Base-by-base conservation (phyloP, 257 asterid genomes). In the Solanum microdontum region DNA sequence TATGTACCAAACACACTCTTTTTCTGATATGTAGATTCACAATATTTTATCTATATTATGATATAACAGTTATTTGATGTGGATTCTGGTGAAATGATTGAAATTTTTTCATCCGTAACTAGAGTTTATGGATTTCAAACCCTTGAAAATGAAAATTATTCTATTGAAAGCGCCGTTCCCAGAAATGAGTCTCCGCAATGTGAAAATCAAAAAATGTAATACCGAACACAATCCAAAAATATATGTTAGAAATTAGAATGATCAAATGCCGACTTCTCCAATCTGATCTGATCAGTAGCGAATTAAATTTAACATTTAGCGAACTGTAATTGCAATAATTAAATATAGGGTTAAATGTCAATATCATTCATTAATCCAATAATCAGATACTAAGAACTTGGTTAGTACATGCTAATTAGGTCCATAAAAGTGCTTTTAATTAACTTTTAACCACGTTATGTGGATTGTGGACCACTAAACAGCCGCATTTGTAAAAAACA, bases 391-490 rank as follows among this genome's bases (percentile, higher is more conserved):
- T 66, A 64, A 70, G 82, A 64, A 45, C 79, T 40, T 85, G 26
- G 62, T 85, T 85, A 32, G 8, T 85, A 24, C 68, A 26, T 85
- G 87, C 62, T 84, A 70, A 85, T 70, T 70, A 45, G 70, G 85
- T 82, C 70, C 4, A 82, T 4, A 82, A 82, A 82, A 82, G 70
- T 30, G 11, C 7, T 17, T 48, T 82, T 51, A 51, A 48, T 82
- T 19, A 82, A 82, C 85, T 82, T 80, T 82, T 82, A 82, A 48
- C 82, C 82, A 68, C 58, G 79, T 64, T 85, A 80, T 60, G 87
- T 68, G 87, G 82, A 39, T 80, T 84, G 87, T 68, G 87, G 82
- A 68, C 87, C 87, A 85, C 82, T 68, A 85, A 36, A 45, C 80
- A 85, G 30, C 66, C 82, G 23, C 82, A 68, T 68, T 84, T 39